Base-by-base conservation (phyloP, 306 rosid genomes). In the Acacia acuminata region DNA sequence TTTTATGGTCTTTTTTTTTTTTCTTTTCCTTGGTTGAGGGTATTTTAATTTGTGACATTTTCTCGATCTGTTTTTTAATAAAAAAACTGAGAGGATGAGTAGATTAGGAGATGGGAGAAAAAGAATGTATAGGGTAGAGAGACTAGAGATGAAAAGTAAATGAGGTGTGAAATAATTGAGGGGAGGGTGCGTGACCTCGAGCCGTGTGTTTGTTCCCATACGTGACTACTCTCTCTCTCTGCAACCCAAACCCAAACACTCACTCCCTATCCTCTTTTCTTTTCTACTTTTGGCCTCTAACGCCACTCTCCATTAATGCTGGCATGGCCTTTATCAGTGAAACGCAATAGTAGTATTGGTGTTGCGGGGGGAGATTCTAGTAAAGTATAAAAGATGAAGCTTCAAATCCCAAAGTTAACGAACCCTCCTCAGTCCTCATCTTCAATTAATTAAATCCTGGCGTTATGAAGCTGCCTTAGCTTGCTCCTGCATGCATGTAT, bases 381-480 rank as follows among this genome's bases (percentile, higher is more conserved):
- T 38, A 38, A 38, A 47, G 10, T 11, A 2, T 48, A 51, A 51
- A 51, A 51, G n/a, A 51, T 17, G 44, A 42, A 14, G 71, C 88
- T 85, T 80, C 93, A 86, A 89, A 89, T 91, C 90, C 94, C 93
- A 77, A 91, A 79, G 91, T 81, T 84, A 86, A 87, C 93, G 75
- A 87, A 86, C 92, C 75, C 78, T 3, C 64, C 64, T 10, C 85
- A 87, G 76, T 3, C 64, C 64, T 10, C 85, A 87, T 13, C 10
- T 67, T 77, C 77, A 24, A 58, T 5, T 58, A 24, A 58, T 5
- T 58, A 56, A 8, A 16, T 76, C 20, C 36, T 53, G 67, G 67
- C 5, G 67, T 19, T 24, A 53, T 53, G 60, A 10, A 6, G 5
- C 10, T 3, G 10, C 60, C 24, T 8, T 36, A 36, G 40, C 40